phyloP scores from a whole-genome alignment of 2,329 filamentous ascomycete species.

The Pyricularia sp. region DNA sequence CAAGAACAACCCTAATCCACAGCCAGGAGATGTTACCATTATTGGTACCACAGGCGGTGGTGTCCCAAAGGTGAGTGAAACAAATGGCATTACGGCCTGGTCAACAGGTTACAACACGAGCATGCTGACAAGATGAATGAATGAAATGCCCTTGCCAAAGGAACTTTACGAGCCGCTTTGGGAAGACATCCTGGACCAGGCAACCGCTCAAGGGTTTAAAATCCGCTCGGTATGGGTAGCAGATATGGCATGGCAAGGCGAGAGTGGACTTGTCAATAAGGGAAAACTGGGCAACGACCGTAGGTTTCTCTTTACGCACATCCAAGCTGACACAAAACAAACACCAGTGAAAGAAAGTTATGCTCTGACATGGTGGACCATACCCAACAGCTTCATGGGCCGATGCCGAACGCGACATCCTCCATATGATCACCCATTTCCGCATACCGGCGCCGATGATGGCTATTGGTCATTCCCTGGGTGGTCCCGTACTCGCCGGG shows the following conservation, averaged over 20 bases:
- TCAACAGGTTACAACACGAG: too few species aligned
- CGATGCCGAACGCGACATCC: constrained; percentile 75
- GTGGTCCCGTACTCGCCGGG: constrained; percentile 63
- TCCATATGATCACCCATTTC: constrained; percentile 79
- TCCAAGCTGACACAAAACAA: too few species aligned
- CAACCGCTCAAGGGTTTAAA: constrained; percentile 51
- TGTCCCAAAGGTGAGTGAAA: constrained; percentile 66
- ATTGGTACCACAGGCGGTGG: constrained; percentile 85
- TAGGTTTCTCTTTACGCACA: too few species aligned
- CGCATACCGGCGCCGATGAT: constrained; percentile 78
- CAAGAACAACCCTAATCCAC: constrained; percentile 55
- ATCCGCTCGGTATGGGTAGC: constrained; percentile 85
- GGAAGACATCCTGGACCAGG: constrained; percentile 64
- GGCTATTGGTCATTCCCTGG: constrained; percentile 84
- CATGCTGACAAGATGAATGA: not conserved
- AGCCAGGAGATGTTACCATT: constrained; percentile 72
- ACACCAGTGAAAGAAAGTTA: too few species aligned
- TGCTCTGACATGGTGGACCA: too few species aligned
- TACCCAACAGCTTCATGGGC: constrained; percentile 61
- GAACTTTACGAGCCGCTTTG: constrained; percentile 90
- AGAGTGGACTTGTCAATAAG: constrained; percentile 71
- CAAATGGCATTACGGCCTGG: too few species aligned
- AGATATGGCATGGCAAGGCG: constrained; percentile 78
- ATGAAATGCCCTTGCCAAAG: constrained; percentile 16
- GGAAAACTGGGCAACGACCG: constrained; percentile 72